Evolutionary conservation across 306 rosid genomes (phyloP).

Genomic region (Luffa acutangula): DNA sequence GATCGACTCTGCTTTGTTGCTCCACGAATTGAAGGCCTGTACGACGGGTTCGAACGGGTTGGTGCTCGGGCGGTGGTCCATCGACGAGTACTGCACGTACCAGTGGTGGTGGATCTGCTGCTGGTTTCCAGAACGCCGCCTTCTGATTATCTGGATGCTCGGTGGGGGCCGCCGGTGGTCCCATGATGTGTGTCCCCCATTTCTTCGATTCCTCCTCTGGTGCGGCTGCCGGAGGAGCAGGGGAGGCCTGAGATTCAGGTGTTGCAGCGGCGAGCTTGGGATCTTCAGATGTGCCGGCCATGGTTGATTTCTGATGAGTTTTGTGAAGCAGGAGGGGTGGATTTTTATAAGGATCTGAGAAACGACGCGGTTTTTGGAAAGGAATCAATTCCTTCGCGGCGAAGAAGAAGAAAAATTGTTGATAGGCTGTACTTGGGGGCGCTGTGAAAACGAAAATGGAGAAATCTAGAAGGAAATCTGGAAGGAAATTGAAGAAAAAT

Average conservation of each 20-base stretch:
- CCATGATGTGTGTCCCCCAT: constrained; percentile 49
- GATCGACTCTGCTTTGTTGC: constrained; percentile 28
- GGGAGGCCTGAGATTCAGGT: not conserved
- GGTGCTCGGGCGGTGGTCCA: constrained; percentile 19
- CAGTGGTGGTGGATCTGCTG: constrained; percentile 28
- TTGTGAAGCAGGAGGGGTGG: not conserved
- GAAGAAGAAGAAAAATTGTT: not conserved
- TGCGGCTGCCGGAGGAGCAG: not conserved
- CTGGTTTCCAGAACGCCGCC: constrained; percentile 28
- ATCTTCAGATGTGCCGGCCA: constrained; percentile 18
- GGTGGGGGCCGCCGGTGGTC: constrained; percentile 25
- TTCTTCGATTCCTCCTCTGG: constrained; percentile 30
- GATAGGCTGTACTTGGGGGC: not conserved
- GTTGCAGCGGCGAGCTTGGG: not conserved
- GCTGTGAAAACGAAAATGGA: too few species aligned
- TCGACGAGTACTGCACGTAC: constrained; percentile 25
- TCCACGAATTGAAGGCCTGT: constrained; percentile 32
- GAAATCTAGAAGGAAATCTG: not conserved
- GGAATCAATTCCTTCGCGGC: not conserved
- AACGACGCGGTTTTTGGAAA: not conserved
- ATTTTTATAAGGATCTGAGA: not conserved
- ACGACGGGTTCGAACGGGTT: constrained; percentile 34
- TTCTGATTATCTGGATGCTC: constrained; percentile 35
- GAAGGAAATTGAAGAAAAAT: too few species aligned
- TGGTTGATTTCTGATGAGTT: not conserved